Conservation (phyloP, 2,329 filamentous ascomycete genomes). For the Alternaria brassicae region DNA sequence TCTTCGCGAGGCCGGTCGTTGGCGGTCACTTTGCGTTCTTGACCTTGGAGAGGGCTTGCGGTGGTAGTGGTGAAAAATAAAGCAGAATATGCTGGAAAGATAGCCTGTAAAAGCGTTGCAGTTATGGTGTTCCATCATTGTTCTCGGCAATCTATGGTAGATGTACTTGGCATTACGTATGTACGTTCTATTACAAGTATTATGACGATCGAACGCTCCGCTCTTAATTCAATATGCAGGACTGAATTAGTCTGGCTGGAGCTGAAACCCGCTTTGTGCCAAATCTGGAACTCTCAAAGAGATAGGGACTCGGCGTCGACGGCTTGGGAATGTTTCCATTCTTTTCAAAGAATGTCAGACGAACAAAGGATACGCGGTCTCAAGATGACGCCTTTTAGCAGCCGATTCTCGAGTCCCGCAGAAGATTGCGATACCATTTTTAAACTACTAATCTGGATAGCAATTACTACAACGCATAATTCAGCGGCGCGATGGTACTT, state of each 20-base stretch:
- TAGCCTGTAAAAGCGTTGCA: neutral
- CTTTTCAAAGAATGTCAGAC: neutral
- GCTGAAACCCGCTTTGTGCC: neutral
- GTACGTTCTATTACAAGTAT: neutral
- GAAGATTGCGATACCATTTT: neutral
- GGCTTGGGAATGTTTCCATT: neutral
- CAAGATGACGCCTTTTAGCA: neutral
- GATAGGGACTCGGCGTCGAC: neutral
- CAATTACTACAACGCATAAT: neutral
- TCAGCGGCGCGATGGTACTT: conserved; percentile 15
- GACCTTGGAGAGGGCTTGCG: conserved; percentile 80
- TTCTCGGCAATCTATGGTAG: neutral
- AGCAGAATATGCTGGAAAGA: neutral
- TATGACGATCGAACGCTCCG: neutral
- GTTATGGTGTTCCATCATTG: neutral
- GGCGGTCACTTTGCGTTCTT: conserved; percentile 87
- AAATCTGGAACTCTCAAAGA: neutral
- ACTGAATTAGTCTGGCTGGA: neutral
- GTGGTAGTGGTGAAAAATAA: conserved; percentile 54
- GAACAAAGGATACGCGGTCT: neutral
- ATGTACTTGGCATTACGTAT: neutral
- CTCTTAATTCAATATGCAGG: neutral
- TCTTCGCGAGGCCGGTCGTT: conserved; percentile 83
- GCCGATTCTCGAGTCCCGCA: neutral
- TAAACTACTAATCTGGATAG: neutral